phyloP scores from a whole-genome alignment of 768 basidiomycete genomes.

The Hortiboletus flavorubellus region DNA sequence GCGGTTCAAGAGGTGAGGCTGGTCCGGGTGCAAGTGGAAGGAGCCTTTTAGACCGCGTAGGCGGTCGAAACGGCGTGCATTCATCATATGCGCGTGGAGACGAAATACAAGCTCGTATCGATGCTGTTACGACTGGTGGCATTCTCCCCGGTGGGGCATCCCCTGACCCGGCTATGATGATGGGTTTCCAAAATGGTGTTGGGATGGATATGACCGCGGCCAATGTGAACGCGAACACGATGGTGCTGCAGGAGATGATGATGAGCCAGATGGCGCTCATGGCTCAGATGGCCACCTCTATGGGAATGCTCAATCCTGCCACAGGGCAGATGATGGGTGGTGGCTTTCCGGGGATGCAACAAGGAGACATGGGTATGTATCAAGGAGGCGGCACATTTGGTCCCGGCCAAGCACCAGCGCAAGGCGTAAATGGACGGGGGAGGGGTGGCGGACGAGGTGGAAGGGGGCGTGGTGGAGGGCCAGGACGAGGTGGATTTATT shows the following conservation, averaged over 20 bases:
- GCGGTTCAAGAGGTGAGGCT: constrained; percentile 16
- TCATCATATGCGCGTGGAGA: constrained; percentile 44
- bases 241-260: constrained; percentile 86
- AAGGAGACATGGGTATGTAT: constrained; percentile 48
- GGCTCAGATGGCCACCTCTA: constrained; percentile 85
- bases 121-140: constrained; percentile 65
- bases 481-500: constrained; percentile 41
- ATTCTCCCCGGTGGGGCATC: constrained; percentile 32
- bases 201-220: constrained; percentile 39
- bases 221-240: constrained; percentile 62
- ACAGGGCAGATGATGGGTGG: constrained; percentile 54
- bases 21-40: constrained; percentile 36
- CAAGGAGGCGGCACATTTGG: constrained; percentile 28
- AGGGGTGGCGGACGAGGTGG: constrained; percentile 46
- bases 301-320: constrained; percentile 69
- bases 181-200: constrained; percentile 44
- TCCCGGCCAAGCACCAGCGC: constrained; percentile 17
- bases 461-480: constrained; percentile 43
- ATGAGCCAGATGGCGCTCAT: constrained; percentile 91
- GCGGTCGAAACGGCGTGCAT: constrained; percentile 44
- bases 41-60: constrained; percentile 82
- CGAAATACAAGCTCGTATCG: constrained; percentile 76
- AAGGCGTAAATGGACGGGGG: constrained; percentile 36
- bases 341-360: constrained; percentile 59
- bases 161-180: constrained; percentile 40